phyloP scores from a whole-genome alignment of 2,329 filamentous ascomycete species.

The Neofusicoccum parvum region DNA sequence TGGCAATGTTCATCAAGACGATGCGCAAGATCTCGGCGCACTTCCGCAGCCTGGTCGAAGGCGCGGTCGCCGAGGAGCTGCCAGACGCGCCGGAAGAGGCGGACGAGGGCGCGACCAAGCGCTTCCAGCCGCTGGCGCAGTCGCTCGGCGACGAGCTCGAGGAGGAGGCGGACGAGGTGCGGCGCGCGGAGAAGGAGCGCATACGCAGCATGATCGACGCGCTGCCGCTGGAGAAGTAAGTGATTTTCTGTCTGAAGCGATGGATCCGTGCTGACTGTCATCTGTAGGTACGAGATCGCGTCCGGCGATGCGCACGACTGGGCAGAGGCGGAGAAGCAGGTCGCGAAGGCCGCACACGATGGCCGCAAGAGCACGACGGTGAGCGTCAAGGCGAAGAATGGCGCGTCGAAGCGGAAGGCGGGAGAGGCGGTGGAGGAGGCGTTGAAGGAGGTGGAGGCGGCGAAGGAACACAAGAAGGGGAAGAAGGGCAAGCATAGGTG shows the following conservation, averaged over 20 bases:
- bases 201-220: conserved; percentile 89
- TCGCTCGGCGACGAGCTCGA: conserved; percentile 79
- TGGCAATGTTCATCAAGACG: conserved; percentile 98
- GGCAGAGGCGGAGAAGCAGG: conserved; percentile 72
- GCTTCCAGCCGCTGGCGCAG: conserved; percentile 70
- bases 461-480: conserved; percentile 38
- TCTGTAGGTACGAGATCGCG: conserved; percentile 44
- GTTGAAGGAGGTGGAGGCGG: conserved; percentile 37
- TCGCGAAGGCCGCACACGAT: conserved; percentile 53
- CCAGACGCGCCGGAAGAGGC: conserved; percentile 50
- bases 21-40: conserved; percentile 81
- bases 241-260: conserved; percentile 22
- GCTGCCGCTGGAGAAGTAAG: conserved; percentile 83
- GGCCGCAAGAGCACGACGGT: conserved; percentile 67
- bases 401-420: conserved; percentile 69
- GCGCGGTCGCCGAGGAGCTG: conserved; percentile 58
- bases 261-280: too few relatives aligned
- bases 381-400: conserved; percentile 77
- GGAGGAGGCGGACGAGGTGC: conserved; percentile 77
- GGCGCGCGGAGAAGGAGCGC: conserved; percentile 72
- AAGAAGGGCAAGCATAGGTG: conserved; percentile 23
- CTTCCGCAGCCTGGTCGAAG: conserved; percentile 74
- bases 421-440: conserved; percentile 56
- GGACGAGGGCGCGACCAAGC: conserved; percentile 58
- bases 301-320: conserved; percentile 54